Conservation (phyloP, 495 filamentous ascomycete genomes). For the Penicillium parvum region DNA sequence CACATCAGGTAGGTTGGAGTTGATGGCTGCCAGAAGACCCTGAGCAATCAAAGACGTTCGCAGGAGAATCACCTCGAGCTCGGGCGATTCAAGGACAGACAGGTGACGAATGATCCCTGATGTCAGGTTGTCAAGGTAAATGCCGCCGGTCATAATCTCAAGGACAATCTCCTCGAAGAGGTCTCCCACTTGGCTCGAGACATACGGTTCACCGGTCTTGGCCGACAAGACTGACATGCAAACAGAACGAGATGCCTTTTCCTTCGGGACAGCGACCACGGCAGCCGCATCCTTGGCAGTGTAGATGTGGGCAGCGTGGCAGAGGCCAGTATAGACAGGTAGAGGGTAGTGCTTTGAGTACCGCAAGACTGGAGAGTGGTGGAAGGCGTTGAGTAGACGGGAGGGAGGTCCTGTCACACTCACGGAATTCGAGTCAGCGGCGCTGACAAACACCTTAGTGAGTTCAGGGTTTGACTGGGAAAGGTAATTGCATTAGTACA, state of each 20-base stretch:
- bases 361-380: conserved; percentile 26
- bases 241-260: background rate
- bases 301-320: conserved; percentile 9
- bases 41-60: conserved; percentile 1
- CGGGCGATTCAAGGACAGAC: background rate
- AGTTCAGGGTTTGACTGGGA: conserved; percentile 1
- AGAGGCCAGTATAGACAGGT: conserved; percentile 6
- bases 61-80: background rate
- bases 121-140: conserved; percentile 27
- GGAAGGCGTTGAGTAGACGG: conserved; percentile 30
- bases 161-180: conserved; percentile 26
- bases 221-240: background rate
- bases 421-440: conserved; percentile 27
- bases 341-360: conserved; percentile 17
- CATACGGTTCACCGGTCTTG: background rate
- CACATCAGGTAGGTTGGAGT: background rate
- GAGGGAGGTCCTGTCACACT: conserved; percentile 44
- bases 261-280: background rate
- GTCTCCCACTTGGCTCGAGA: background rate
- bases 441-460: conserved; percentile 39
- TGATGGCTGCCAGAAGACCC: background rate
- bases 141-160: conserved; percentile 29
- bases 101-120: conserved; percentile 4
- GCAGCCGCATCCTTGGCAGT: background rate
- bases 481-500: too few species aligned